phyloP scores from a whole-genome alignment of 768 basidiomycete species.

The Suillus ampliporus region DNA sequence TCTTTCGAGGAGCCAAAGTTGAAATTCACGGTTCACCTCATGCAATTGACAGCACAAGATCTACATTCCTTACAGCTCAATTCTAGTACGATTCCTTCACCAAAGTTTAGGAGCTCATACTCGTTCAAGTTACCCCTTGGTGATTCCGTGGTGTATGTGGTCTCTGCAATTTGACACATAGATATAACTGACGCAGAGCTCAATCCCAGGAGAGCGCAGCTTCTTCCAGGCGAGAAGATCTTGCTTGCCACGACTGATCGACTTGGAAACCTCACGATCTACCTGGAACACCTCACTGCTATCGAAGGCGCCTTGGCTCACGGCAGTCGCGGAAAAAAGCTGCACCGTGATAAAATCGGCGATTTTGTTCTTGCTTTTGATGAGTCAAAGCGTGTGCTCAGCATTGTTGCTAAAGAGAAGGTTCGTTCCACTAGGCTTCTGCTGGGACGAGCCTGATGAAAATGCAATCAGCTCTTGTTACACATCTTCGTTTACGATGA shows the following conservation, averaged over 20 bases:
- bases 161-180: background rate
- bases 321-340: conserved; percentile 28
- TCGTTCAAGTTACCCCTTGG: conserved; percentile 26
- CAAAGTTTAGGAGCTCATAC: conserved; percentile 22
- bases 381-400: conserved; percentile 54
- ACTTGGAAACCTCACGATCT: conserved; percentile 42
- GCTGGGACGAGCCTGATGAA: background rate
- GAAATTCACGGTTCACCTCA: conserved; percentile 27
- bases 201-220: conserved; percentile 40
- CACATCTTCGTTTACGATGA: conserved; percentile 58
- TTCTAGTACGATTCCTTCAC: conserved; percentile 25
- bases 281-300: conserved; percentile 38
- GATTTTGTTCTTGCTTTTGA: conserved; percentile 55
- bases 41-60: conserved; percentile 35
- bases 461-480: conserved; percentile 38
- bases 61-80: conserved; percentile 34
- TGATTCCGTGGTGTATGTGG: conserved; percentile 17
- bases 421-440: conserved; percentile 24
- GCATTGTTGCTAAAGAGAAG: conserved; percentile 49
- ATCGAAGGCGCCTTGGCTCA: conserved; percentile 40
- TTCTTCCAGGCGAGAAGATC: conserved; percentile 47
- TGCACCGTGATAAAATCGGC: conserved; percentile 54
- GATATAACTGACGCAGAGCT: background rate
- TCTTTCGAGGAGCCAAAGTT: conserved; percentile 24
- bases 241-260: conserved; percentile 48